Evolutionary conservation across 768 basidiomycete species (phyloP), one percentile per base, ranked within the genome.

Genomic region (Podaxis sp.): DNA sequence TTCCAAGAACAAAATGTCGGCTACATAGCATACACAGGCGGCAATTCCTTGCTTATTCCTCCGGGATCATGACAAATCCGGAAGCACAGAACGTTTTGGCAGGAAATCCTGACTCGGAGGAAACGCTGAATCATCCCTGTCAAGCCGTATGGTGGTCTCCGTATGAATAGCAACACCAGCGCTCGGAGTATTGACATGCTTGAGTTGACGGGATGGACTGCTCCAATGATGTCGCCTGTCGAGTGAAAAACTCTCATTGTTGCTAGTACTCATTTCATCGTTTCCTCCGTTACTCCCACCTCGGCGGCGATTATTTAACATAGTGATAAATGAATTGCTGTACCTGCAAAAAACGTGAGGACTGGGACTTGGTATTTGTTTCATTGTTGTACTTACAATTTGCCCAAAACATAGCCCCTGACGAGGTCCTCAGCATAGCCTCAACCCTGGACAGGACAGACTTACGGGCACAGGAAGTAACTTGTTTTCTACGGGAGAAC

Each of bases 401-500:
- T 62, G 20, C 61, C 55, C 30, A 62, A 46, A 1, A 62, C 61
- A 30, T 62, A 62, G 2, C 61, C 54, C 11, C 61, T 62, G 33
- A 17, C 20, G 44, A 46, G 30, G 44, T 12, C 13, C 8, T 51
- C 24, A 50, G 36, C 11, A 41, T 8, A 36, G 7, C 5, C 11
- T 20, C 15, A 22, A 36, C 11, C 11, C 33, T 3, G 24, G 46
- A 49, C 40, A 26, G 4, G 44, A 5, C 36, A 6, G 22, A 59
- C 61, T 56, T 40, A 62, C 61, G 61, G 61, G 55, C 61, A 62
- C 15, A 62, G 24, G 38, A 62, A 62, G 8, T 62, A 62, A 20
- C 54, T 62, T 5, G 61, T 62, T 50, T 56, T 56, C 61, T 62
- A 33, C 7, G 11, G 28, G 22, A 12, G 11, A 10, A 7, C 7